Conservation (phyloP, 805 yeast species). For the Candida maris region DNA sequence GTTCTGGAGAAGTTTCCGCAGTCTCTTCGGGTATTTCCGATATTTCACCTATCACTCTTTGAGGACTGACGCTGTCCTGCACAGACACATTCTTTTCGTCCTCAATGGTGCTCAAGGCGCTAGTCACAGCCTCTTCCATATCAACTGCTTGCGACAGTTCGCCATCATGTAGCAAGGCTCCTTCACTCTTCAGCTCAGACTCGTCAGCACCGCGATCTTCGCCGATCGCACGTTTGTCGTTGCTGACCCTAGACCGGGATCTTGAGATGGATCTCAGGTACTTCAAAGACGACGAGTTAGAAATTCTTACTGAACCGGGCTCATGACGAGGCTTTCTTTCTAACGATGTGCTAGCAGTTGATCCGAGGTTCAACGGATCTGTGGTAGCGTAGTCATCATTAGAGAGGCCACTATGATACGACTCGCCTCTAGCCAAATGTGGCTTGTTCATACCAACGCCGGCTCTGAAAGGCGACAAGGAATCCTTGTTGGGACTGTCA, state of each 20-base stretch:
- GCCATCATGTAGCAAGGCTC: slow-evolving; percentile 51
- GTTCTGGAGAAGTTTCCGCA: slow-evolving; percentile 13
- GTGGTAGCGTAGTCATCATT: slow-evolving; percentile 35
- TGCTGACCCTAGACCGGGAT: slow-evolving; percentile 52
- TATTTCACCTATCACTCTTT: slow-evolving; percentile 15
- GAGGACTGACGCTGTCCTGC: slow-evolving; percentile 13
- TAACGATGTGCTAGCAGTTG: slow-evolving; percentile 1
- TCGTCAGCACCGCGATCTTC: slow-evolving; percentile 24
- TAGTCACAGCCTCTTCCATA: slow-evolving; percentile 47
- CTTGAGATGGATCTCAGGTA: slow-evolving; percentile 65
- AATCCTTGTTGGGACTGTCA: slow-evolving; percentile 21
- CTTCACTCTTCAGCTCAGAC: slow-evolving; percentile 50
- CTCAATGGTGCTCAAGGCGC: slow-evolving; percentile 38
- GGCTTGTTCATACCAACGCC: slow-evolving; percentile 40
- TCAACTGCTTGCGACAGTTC: slow-evolving; percentile 45
- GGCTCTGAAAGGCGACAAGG: slow-evolving; percentile 25
- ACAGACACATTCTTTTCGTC: slow-evolving; percentile 19
- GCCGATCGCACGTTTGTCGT: slow-evolving; percentile 32
- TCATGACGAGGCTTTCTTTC: slow-evolving; percentile 40
- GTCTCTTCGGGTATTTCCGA: slow-evolving; percentile 21
- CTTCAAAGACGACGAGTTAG: slow-evolving; percentile 40
- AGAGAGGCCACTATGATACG: slow-evolving; percentile 57
- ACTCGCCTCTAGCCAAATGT: slow-evolving; percentile 74
- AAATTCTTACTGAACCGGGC: slow-evolving; percentile 28
- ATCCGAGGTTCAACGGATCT: slow-evolving; percentile 36